Conservation (phyloP, 1,139 yeast genomes). For the Nakaseomyces delphensis region DNA sequence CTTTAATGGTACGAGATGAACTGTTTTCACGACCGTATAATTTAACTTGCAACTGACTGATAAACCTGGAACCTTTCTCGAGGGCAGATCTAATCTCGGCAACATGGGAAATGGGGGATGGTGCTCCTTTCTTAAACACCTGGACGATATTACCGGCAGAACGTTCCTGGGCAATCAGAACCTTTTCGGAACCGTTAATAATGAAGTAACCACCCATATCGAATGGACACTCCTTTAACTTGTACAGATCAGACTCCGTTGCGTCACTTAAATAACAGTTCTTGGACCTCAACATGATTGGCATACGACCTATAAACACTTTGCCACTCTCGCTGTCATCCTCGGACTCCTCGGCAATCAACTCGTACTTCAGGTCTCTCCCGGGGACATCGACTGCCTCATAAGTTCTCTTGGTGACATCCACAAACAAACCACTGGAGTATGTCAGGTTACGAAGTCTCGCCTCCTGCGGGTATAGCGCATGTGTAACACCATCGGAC, state of each 20-base stretch:
- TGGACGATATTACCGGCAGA: slow-evolving; percentile 97
- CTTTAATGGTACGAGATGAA: slow-evolving; percentile 76
- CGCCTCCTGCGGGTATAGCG: slow-evolving; percentile 97
- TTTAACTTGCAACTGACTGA: slow-evolving; percentile 90
- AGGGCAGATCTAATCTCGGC: slow-evolving; percentile 96
- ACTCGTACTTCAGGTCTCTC: slow-evolving; percentile 66
- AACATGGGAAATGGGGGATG: slow-evolving; percentile 90
- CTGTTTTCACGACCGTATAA: slow-evolving; percentile 77
- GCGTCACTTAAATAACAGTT: slow-evolving; percentile 89
- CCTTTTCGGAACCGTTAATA: slow-evolving; percentile 97
- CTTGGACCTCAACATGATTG: slow-evolving; percentile 94
- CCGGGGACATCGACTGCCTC: slow-evolving; percentile 69
- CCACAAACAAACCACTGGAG: slow-evolving; percentile 92
- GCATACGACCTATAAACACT: slow-evolving; percentile 92
- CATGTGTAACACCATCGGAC: slow-evolving; percentile 98
- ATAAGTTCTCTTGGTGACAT: slow-evolving; percentile 85
- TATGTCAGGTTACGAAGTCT: slow-evolving; percentile 91
- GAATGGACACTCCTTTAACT: slow-evolving; percentile 94
- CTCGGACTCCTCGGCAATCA: slow-evolving; percentile 38
- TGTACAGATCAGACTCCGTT: slow-evolving; percentile 91
- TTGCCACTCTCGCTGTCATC: slow-evolving; percentile 59
- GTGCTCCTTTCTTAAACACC: slow-evolving; percentile 95
- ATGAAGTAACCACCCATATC: slow-evolving; percentile 99
- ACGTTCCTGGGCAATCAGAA: slow-evolving; percentile 95
- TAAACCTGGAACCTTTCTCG: slow-evolving; percentile 93